Conservation (phyloP, 2,329 filamentous ascomycete species). For the Aschersonia sp. region DNA sequence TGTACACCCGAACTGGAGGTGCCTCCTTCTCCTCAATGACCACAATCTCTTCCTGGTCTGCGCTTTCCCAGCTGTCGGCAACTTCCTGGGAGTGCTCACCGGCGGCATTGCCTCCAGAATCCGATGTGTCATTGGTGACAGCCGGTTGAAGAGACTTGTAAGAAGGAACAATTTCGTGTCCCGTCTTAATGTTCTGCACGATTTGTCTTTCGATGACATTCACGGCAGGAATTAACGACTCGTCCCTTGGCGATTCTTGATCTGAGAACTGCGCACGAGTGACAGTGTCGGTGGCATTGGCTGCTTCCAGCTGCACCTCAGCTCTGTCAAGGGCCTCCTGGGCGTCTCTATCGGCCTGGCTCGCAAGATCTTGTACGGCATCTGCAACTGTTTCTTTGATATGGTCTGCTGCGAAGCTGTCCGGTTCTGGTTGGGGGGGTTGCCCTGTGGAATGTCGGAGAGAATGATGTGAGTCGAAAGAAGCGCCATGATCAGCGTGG, state of each 20-base stretch:
- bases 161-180: constrained; percentile 35
- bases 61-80: constrained; percentile 86
- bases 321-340: constrained; percentile 49
- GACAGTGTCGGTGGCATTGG: constrained; percentile 20
- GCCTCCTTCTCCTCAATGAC: constrained; percentile 52
- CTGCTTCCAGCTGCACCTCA: constrained; percentile 32
- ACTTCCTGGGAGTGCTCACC: constrained; percentile 45
- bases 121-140: constrained; percentile 32
- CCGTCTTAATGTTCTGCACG: constrained; percentile 27
- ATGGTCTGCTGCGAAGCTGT: constrained; percentile 28
- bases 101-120: constrained; percentile 26
- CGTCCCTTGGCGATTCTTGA: constrained; percentile 1
- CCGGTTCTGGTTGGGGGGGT: constrained; percentile 17
- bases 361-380: constrained; percentile 51
- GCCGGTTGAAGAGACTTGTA: constrained; percentile 23
- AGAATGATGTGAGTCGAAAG: constrained; percentile 15
- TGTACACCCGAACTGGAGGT: constrained; percentile 65
- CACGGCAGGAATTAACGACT: background rate
- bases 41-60: constrained; percentile 54
- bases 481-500: constrained; percentile 20
- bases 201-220: constrained; percentile 7
- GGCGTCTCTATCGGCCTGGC: constrained; percentile 35
- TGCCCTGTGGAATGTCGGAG: constrained; percentile 8
- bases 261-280: constrained; percentile 12
- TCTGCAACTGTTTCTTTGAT: constrained; percentile 59